Base-by-base conservation (phyloP, 345 rosid genomes). In the Viola odorata region DNA sequence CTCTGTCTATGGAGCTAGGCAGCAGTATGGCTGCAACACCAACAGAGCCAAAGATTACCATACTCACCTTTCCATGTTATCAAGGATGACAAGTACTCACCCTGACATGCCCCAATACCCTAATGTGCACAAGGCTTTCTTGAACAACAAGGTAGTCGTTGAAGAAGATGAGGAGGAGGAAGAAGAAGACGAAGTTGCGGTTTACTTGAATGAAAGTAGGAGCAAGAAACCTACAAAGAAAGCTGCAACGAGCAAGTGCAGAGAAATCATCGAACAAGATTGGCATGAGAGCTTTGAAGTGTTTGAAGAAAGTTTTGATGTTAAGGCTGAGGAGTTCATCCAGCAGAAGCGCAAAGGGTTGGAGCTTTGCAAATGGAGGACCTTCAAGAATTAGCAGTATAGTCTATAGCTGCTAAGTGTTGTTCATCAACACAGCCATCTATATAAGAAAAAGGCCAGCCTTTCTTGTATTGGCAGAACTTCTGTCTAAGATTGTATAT, bases 71-170 rank as follows among this genome's bases (percentile, higher is more conserved):
- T 7, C 80, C 0, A 54, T 3, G 32, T 48, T 76, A 12, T 57
- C 68, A 11, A 71, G 74, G 73, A 51, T 3, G 66, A 66, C 84
- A 7, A 78, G 67, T 42, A 23, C 69, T 16, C 60, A 73, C 17
- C 56, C 63, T 5, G 81, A 66, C 52, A 63, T 56, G 10, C 75
- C 84, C 23, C 79, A 67, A 9, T 82, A 82, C 76, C 87, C 87
- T 0, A 74, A 6, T 15, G 75, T 77, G 16, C 69, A 67, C 75
- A 64, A 51, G 50, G 69, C 37, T 59, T 75, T 84, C 76, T 9
- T 9, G 5, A 74, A 78, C 61, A 77, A 67, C 13, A 70, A 32
- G n/a, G 62, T 32, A 16, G 13, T 13, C 6, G 64, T 60, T 37
- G 77, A 68, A 57, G 75, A 72, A 4, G 3, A 12, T 8, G 73